Evolutionary conservation across 2,329 filamentous ascomycete species (phyloP).

Genomic region (Dactylellina parvicollis): DNA sequence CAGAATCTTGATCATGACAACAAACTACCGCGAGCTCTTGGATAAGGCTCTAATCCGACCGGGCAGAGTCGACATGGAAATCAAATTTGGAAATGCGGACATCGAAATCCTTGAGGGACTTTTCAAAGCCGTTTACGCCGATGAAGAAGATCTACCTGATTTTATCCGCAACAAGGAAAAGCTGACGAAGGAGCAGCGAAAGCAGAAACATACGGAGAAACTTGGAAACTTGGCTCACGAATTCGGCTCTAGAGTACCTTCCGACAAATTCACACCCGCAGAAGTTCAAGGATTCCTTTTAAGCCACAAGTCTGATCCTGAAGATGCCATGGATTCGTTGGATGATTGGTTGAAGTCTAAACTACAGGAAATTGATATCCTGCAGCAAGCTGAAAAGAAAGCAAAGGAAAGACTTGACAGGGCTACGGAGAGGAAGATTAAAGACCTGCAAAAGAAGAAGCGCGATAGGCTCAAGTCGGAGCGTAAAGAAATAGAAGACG

Average conservation of each 20-base stretch:
- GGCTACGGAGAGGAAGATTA: slow-evolving; percentile 61
- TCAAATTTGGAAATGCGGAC: slow-evolving; percentile 70
- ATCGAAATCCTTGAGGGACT: slow-evolving; percentile 67
- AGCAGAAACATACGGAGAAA: slow-evolving; percentile 63
- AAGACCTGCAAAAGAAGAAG: slow-evolving; percentile 59
- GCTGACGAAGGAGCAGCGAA: slow-evolving; percentile 60
- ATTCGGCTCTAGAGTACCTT: slow-evolving; percentile 67
- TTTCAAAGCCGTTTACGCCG: slow-evolving; percentile 69
- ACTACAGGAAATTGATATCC: slow-evolving; percentile 69
- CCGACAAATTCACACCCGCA: slow-evolving; percentile 69
- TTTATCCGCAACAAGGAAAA: slow-evolving; percentile 51
- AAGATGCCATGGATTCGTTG: slow-evolving; percentile 64
- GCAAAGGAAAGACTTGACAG: slow-evolving; percentile 69
- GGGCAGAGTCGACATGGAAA: slow-evolving; percentile 63
- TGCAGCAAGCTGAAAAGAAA: slow-evolving; percentile 74
- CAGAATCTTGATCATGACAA: slow-evolving; percentile 59
- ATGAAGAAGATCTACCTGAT: slow-evolving; percentile 59
- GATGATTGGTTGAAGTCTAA: slow-evolving; percentile 67
- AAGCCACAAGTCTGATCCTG: slow-evolving; percentile 67
- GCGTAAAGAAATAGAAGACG: slow-evolving; percentile 64
- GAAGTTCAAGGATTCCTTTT: slow-evolving; percentile 71
- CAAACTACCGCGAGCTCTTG: slow-evolving; percentile 58
- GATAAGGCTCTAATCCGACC: slow-evolving; percentile 59
- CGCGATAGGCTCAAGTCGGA: slow-evolving; percentile 63
- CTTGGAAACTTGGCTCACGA: slow-evolving; percentile 62